Percentiles rank a stretch among this genome's conserved stretches.
Conservation (phyloP, 345 rosid genomes). For the Triadica sebifera region DNA sequence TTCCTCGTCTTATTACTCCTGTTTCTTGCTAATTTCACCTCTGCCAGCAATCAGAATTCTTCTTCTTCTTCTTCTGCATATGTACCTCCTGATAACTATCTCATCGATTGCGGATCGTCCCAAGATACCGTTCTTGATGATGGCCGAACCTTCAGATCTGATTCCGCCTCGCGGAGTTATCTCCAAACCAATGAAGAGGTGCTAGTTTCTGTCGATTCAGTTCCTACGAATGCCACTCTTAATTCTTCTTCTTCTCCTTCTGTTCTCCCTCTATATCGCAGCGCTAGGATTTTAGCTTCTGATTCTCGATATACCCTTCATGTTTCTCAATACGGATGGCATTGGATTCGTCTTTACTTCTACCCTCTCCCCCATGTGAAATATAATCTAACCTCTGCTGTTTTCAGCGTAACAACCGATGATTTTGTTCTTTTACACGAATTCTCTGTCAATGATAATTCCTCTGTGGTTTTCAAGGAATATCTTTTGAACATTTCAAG, state of each 20-base stretch:
- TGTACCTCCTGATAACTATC: constrained; percentile 59
- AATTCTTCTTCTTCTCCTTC: constrained; percentile 20
- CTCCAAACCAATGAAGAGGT: constrained; percentile 56
- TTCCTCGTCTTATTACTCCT: constrained; percentile 29
- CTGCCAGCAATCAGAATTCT: constrained; percentile 10
- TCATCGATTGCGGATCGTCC: constrained; percentile 72
- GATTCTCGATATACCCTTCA: constrained; percentile 47
- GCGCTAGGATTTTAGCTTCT: constrained; percentile 49
- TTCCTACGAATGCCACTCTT: constrained; percentile 20
- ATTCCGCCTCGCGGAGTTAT: constrained; percentile 41
- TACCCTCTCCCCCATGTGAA: constrained; percentile 60
- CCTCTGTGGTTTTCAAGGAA: constrained; percentile 55
- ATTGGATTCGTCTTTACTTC: constrained; percentile 84
- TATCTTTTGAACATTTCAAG: constrained; percentile 46
- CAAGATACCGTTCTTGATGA: constrained; percentile 56
- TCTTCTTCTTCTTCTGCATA: constrained; percentile 35
- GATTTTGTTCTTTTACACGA: constrained; percentile 65
- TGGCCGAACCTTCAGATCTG: constrained; percentile 71
- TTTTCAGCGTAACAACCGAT: constrained; percentile 55
- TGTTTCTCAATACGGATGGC: constrained; percentile 53
- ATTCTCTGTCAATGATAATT: constrained; percentile 38
- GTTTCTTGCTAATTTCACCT: background rate
- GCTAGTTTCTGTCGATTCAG: constrained; percentile 42
- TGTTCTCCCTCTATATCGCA: constrained; percentile 37
- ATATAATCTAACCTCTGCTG: constrained; percentile 43